Conservation (phyloP, 139 green algal species). For the Limnomonas spitsbergensis region DNA sequence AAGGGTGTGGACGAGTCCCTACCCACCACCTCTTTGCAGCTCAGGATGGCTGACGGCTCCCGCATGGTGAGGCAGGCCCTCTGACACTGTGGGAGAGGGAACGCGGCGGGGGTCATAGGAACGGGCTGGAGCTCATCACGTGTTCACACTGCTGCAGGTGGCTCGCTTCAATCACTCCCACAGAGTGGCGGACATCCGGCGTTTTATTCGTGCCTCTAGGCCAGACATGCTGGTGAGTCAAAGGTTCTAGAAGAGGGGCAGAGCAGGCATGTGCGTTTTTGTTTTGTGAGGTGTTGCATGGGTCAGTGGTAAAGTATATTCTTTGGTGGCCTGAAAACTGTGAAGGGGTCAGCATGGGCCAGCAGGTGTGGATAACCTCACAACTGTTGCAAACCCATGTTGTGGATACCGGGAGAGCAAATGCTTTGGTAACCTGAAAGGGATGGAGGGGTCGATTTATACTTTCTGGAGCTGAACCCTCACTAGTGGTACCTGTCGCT, state of each 20-base stretch:
- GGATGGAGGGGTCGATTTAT: no score
- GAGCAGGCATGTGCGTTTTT: neutral
- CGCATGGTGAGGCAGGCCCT: constrained; percentile 49
- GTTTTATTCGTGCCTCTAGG: constrained; percentile 71
- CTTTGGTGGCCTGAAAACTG: no score
- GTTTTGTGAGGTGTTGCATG: no score
- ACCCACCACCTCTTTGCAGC: constrained; percentile 81
- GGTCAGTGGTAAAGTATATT: no score
- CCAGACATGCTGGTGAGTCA: constrained; percentile 48
- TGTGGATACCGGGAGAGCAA: no score
- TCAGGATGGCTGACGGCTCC: constrained; percentile 77
- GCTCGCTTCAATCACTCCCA: constrained; percentile 83
- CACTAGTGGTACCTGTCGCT: no score
- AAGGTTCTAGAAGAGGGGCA: neutral
- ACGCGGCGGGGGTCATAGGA: neutral
- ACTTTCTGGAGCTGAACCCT: no score
- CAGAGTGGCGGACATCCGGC: constrained; percentile 76
- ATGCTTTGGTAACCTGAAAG: no score
- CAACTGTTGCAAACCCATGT: no score
- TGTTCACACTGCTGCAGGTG: constrained; percentile 29
- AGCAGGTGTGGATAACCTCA: no score
- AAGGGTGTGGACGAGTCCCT: constrained; percentile 63
- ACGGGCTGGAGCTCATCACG: neutral
- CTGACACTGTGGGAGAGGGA: neutral
- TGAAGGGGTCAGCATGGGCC: no score